These are phyloP conservation scores for Malania oleifera DNA, from an alignment of 164 flowering plant genomes.

Conservation along the genomic window DNA sequence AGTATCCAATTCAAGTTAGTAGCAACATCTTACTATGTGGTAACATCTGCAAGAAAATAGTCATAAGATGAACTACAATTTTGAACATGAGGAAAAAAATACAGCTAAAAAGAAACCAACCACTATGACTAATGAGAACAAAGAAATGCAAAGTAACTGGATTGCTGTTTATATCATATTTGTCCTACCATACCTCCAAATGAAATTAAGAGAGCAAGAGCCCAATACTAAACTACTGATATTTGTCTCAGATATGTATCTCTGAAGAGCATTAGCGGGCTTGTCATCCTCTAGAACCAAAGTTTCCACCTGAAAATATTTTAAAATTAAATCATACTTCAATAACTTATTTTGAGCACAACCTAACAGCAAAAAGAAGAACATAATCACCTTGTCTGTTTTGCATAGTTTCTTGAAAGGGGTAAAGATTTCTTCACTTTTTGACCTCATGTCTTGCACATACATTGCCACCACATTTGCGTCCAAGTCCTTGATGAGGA, in stretches of 20 bases:
- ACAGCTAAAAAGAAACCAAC: not conserved
- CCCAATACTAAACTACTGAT: constrained; percentile 57
- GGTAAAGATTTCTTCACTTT: constrained; percentile 40
- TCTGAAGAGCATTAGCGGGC: constrained; percentile 61
- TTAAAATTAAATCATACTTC: constrained; percentile 3
- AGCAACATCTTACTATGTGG: not conserved
- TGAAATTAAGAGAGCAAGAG: constrained; percentile 38
- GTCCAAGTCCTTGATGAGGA: constrained; percentile 47
- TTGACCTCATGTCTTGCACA: constrained; percentile 44
- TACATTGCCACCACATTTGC: constrained; percentile 50
- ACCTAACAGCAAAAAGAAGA: not conserved
- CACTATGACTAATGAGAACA: too few relatives aligned
- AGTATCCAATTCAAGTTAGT: too few relatives aligned
- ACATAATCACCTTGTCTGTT: constrained; percentile 31
- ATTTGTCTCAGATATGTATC: constrained; percentile 40
- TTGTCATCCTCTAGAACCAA: constrained; percentile 67
- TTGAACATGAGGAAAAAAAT: not conserved
- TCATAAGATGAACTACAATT: not conserved
- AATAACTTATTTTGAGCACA: not conserved
- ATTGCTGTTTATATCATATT: not conserved
- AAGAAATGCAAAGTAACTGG: too few relatives aligned
- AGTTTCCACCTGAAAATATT: constrained; percentile 49
- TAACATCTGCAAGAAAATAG: not conserved
- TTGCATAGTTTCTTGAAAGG: constrained; percentile 55
- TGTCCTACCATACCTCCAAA: constrained; percentile 40